These are phyloP conservation scores for Venturiaceae sp. DNA, from an alignment of 2,329 filamentous ascomycete species.

Conservation along the genomic window DNA sequence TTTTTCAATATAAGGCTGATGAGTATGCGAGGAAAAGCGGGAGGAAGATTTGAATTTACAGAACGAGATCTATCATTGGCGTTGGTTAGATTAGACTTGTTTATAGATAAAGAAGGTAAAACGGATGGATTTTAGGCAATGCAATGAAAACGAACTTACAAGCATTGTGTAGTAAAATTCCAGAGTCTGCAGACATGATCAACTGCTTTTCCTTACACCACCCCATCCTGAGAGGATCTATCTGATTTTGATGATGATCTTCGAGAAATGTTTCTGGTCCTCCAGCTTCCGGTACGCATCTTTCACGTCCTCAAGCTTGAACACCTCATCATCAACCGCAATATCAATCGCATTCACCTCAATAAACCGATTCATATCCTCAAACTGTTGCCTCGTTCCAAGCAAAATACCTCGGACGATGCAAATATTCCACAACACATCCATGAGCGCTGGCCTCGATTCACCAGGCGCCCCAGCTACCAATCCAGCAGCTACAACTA, in stretches of 20 bases:
- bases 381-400: slow-evolving; percentile 38
- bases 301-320: slow-evolving; percentile 34
- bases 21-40: slow-evolving; percentile 15
- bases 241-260: background rate
- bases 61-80: background rate
- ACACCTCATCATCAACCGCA: slow-evolving; percentile 38
- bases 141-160: too few relatives aligned
- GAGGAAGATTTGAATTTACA: background rate
- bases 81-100: too few relatives aligned
- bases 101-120: too few relatives aligned
- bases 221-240: background rate
- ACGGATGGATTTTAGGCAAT: too few relatives aligned
- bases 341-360: slow-evolving; percentile 37
- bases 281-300: slow-evolving; percentile 37
- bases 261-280: slow-evolving; percentile 5
- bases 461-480: slow-evolving; percentile 28
- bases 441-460: slow-evolving; percentile 32
- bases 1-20: slow-evolving; percentile 35
- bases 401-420: slow-evolving; percentile 38
- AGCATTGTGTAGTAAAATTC: too few relatives aligned
- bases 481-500: slow-evolving; percentile 43
- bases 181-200: too few relatives aligned
- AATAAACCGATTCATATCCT: slow-evolving; percentile 43
- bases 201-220: too few relatives aligned
- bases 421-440: slow-evolving; percentile 38